Evolutionary conservation across 805 yeast genomes (phyloP).

Genomic region (Saccharomycopsis schoenii): DNA sequence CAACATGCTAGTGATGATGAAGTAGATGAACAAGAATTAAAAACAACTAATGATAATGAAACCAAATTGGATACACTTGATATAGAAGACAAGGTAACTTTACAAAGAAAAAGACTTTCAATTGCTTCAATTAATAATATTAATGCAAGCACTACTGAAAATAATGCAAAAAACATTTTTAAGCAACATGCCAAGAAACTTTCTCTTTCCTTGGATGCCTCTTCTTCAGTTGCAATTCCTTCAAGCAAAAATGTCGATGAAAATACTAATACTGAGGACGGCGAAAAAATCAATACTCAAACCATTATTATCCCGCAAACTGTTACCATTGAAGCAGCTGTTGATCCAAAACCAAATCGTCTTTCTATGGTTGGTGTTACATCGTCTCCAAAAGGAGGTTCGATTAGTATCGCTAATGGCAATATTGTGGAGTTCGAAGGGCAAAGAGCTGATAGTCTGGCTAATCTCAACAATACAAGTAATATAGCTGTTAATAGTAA

Average conservation of each 20-base stretch:
- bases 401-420: background rate
- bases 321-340: background rate
- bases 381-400: background rate
- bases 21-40: constrained; percentile 2
- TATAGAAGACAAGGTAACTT: background rate
- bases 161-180: background rate
- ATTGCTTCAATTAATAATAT: background rate
- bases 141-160: background rate
- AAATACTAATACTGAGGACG: background rate
- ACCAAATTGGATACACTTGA: background rate
- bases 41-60: background rate
- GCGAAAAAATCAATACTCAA: background rate
- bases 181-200: background rate
- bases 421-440: background rate
- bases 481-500: background rate
- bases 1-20: background rate
- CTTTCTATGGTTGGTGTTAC: background rate
- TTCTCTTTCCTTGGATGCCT: background rate
- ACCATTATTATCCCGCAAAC: background rate
- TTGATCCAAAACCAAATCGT: background rate
- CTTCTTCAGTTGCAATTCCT: background rate
- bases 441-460: background rate
- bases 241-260: background rate
- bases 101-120: background rate
- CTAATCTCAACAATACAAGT: background rate